Evolutionary conservation across 2,329 filamentous ascomycete genomes (phyloP).

Genomic region (Trichothecium roseum): DNA sequence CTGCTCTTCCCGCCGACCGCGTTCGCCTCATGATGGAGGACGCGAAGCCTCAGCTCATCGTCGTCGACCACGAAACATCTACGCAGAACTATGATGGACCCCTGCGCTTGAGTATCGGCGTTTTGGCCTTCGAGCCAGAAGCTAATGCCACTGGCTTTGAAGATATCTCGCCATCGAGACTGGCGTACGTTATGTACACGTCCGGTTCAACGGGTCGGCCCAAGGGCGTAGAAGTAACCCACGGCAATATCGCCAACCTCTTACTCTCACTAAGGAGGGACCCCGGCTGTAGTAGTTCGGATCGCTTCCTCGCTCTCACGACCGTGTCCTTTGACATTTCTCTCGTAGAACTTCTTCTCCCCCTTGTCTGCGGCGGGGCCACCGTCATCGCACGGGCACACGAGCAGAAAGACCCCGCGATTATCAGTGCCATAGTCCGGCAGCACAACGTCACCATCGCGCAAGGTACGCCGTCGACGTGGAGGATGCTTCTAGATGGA

Average conservation of each 20-base stretch:
- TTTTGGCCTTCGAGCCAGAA: neutral
- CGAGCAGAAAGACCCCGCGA: conserved; percentile 5
- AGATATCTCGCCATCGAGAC: conserved; percentile 1
- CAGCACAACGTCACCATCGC: conserved; percentile 8
- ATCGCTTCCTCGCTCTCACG: conserved; percentile 9
- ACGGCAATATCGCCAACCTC: conserved; percentile 7
- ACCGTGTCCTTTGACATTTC: conserved; percentile 11
- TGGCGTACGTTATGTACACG: conserved; percentile 22
- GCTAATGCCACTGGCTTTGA: neutral
- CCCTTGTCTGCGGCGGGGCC: conserved; percentile 8
- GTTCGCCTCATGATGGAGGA: conserved; percentile 9
- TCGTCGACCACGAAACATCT: conserved; percentile 1
- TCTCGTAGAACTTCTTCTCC: conserved; percentile 8
- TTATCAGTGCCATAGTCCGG: conserved; percentile 6
- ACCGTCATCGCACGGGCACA: conserved; percentile 7
- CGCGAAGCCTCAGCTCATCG: conserved; percentile 7
- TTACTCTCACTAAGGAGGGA: conserved; percentile 6
- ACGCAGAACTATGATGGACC: neutral
- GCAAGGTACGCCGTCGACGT: conserved; percentile 9
- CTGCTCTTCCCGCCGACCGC: conserved; percentile 8
- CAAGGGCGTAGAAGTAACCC: conserved; percentile 26
- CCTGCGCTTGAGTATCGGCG: neutral
- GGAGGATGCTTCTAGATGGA: conserved; percentile 10
- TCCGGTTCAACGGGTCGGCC: conserved; percentile 18
- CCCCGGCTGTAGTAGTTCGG: conserved; percentile 6